These are phyloP conservation scores for Suillus luteus DNA, from an alignment of 768 basidiomycete genomes.

Conservation along the genomic window DNA sequence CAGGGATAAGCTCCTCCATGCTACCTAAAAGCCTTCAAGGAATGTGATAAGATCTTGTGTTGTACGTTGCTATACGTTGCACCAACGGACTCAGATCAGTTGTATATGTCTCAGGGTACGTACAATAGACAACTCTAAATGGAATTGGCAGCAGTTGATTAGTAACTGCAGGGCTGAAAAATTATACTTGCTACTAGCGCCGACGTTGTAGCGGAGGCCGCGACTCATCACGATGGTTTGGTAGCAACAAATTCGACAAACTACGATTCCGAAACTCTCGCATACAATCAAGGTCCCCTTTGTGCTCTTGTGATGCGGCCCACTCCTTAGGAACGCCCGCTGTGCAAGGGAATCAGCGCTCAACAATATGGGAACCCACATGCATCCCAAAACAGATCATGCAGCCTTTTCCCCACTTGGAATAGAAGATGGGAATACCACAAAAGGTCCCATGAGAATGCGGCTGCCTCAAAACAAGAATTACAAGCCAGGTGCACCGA, in stretches of 20 bases:
- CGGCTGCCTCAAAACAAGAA: constrained; percentile 1
- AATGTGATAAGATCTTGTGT: background rate
- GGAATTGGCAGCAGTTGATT: background rate
- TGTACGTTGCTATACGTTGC: background rate
- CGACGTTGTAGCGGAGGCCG: background rate
- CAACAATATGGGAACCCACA: background rate
- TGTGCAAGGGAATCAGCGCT: background rate
- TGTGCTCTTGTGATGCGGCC: background rate
- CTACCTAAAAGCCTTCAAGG: background rate
- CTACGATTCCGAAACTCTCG: background rate
- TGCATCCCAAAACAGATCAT: background rate
- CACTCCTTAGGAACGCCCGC: background rate
- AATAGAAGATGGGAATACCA: background rate
- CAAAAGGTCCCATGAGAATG: background rate
- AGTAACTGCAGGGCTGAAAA: background rate
- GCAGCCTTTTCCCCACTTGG: background rate
- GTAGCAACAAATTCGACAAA: background rate
- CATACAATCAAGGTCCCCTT: background rate
- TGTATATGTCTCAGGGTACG: background rate
- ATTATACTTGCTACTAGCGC: background rate
- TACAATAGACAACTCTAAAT: background rate
- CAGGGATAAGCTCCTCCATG: background rate
- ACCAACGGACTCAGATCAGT: background rate
- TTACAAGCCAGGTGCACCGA: background rate
- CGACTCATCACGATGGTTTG: background rate